Conservation (phyloP, 805 yeast species). For the Kregervanrija fluxuum region DNA sequence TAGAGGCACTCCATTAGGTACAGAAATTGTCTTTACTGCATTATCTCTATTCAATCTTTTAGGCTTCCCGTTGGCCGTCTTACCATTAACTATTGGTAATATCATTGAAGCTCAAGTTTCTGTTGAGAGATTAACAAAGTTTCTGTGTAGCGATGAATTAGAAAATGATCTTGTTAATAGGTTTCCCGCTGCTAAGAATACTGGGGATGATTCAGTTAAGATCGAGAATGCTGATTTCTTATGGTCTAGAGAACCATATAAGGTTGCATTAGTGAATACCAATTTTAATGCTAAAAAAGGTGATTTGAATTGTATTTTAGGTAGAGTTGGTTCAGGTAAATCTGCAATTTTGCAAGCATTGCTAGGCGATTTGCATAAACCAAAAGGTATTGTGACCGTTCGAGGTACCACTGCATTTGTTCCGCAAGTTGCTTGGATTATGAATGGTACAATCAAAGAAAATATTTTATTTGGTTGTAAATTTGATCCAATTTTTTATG, state of each 20-base stretch:
- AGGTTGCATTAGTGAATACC: slow-evolving; percentile 44
- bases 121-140: slow-evolving; percentile 62
- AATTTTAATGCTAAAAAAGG: slow-evolving; percentile 46
- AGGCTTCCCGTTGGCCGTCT: slow-evolving; percentile 83
- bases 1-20: slow-evolving; percentile 58
- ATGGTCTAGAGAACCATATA: slow-evolving; percentile 72
- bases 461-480: slow-evolving; percentile 87
- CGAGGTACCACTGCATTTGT: slow-evolving; percentile 52
- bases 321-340: slow-evolving; percentile 65
- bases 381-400: slow-evolving; percentile 28
- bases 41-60: slow-evolving; percentile 80
- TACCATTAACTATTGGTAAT: slow-evolving; percentile 85
- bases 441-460: slow-evolving; percentile 89
- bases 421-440: slow-evolving; percentile 86
- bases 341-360: slow-evolving; percentile 49
- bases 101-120: slow-evolving; percentile 88
- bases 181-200: slow-evolving; percentile 36
- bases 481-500: slow-evolving; percentile 75
- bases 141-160: slow-evolving; percentile 69
- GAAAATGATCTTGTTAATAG: slow-evolving; percentile 60
- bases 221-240: slow-evolving; percentile 64
- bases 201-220: slow-evolving; percentile 63
- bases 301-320: slow-evolving; percentile 52
- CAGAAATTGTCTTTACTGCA: slow-evolving; percentile 91
- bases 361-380: slow-evolving; percentile 41